Evolutionary conservation across 495 filamentous ascomycete genomes (phyloP), one percentile per base, ranked within the genome.

Genomic region (Aspergillus baeticus): DNA sequence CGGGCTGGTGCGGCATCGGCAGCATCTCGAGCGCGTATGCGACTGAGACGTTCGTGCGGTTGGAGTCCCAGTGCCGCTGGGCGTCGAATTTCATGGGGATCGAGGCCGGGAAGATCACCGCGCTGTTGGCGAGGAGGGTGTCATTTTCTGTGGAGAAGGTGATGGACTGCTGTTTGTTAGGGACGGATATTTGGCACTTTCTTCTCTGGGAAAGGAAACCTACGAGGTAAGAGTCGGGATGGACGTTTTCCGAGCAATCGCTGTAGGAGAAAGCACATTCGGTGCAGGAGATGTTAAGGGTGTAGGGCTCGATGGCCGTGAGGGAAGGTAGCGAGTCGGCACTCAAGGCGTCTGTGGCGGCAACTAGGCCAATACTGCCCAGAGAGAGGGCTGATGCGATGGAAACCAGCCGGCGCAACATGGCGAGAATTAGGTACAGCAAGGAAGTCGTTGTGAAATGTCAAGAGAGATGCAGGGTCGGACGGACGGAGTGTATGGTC

Each of bases 21-120:
- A 60, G 61, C 14, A 58, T 61, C 2, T 72, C 63, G 6, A 74
- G 49, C 0, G 63, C 59, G 50, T 69, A 74, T 10, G 64, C 57
- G 0, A 74, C 11, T 1, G 48, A 17, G 15, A 72, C 58, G 15
- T 57, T 38, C 1, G 70, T 47, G 6, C 39, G 34, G 8, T 45
- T 57, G 1, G 58, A 4, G 35, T 1, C 56, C 35, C 61, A 52
- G 10, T 65, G 60, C 29, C 62, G 67, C 13, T 58, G 54, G 2
- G 65, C 71, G 35, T 64, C 55, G 26, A 76, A 59, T 41, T 69
- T 63, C 67, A 74, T 71, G 10, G 67, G 62, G 22, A 57, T 47
- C 8, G 66, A 42, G 0, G 74, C 61, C 0, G 78, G 79, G 60
- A 79, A 80, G 58, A 82, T 64, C 17, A 62, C 57, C 15, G 74